Conservation (phyloP, 805 yeast species). For the Saccharomycopsis lassenensis region DNA sequence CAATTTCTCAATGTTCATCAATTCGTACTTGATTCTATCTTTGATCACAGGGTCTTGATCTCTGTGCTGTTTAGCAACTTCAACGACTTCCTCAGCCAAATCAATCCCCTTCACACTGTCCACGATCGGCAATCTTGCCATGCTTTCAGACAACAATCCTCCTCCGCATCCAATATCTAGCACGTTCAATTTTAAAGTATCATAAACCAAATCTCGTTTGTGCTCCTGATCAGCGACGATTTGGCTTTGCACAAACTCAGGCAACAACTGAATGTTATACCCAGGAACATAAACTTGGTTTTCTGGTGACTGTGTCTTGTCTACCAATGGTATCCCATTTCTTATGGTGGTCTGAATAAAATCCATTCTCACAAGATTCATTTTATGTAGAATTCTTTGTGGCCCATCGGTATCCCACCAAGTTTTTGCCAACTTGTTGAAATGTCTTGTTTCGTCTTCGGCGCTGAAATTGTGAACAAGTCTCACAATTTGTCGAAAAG, state of each 20-base stretch:
- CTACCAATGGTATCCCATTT: constrained; percentile 33
- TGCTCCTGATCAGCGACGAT: constrained; percentile 41
- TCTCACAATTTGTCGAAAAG: too few relatives aligned
- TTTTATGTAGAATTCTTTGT: constrained; percentile 85
- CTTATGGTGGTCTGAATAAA: constrained; percentile 59
- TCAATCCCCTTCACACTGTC: constrained; percentile 71
- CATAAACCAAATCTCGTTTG: constrained; percentile 30
- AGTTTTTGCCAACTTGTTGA: constrained; percentile 76
- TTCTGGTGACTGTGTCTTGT: constrained; percentile 24
- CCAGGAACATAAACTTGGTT: constrained; percentile 68
- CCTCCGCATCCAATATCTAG: constrained; percentile 98
- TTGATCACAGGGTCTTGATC: constrained; percentile 51
- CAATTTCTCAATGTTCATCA: constrained; percentile 53
- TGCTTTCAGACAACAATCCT: constrained; percentile 80
- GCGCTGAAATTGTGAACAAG: too few relatives aligned
- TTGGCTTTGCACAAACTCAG: constrained; percentile 37
- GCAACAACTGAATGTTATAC: constrained; percentile 56
- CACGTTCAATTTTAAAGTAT: constrained; percentile 34
- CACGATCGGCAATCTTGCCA: constrained; percentile 65
- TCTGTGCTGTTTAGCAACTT: constrained; percentile 67
- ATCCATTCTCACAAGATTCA: constrained; percentile 86
- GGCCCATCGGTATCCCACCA: constrained; percentile 98
- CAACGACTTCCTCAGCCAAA: constrained; percentile 69
- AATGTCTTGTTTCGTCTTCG: constrained; percentile 62
- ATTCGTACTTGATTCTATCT: constrained; percentile 46